A percentile compares a stretch with the other conserved stretches of the same genome.
Conservation (phyloP, 2,329 filamentous ascomycete species). For the Fusarium zealandicum region DNA sequence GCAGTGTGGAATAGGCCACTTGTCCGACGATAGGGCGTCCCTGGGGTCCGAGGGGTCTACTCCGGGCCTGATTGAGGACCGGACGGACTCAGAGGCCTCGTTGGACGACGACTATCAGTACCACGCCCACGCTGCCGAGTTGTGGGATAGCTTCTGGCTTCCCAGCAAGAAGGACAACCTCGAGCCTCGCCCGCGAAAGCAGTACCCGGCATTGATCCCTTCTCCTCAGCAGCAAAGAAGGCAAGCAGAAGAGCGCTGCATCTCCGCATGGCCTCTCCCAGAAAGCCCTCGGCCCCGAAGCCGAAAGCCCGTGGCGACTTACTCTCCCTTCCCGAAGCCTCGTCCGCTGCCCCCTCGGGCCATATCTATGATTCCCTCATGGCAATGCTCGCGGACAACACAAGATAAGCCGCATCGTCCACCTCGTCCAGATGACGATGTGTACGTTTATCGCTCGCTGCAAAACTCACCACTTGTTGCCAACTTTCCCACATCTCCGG, state of each 20-base stretch:
- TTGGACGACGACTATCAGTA: slow-evolving; percentile 60
- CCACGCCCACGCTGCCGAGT: slow-evolving; percentile 52
- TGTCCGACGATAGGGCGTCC: slow-evolving; percentile 50
- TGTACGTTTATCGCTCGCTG: slow-evolving; percentile 24
- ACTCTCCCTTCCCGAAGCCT: slow-evolving; percentile 54
- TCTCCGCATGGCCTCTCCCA: slow-evolving; percentile 41
- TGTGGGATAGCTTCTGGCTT: slow-evolving; percentile 62
- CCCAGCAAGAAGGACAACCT: slow-evolving; percentile 20
- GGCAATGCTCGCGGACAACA: slow-evolving; percentile 38
- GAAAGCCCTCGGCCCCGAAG: slow-evolving; percentile 29
- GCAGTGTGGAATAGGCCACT: slow-evolving; percentile 32
- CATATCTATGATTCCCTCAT: slow-evolving; percentile 37
- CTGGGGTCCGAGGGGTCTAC: slow-evolving; percentile 55
- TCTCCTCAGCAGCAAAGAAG: slow-evolving; percentile 38
- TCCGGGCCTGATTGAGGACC: slow-evolving; percentile 60
- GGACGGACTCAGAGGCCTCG: slow-evolving; percentile 59
- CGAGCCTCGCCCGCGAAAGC: slow-evolving; percentile 37
- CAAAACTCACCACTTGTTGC: slow-evolving; percentile 23
- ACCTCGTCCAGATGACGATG: slow-evolving; percentile 40
- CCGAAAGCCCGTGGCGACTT: slow-evolving; percentile 43
- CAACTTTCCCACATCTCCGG: slow-evolving; percentile 27
- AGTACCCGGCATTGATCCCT: slow-evolving; percentile 45
- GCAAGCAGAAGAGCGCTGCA: slow-evolving; percentile 37
- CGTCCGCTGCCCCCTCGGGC: slow-evolving; percentile 46
- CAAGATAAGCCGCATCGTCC: slow-evolving; percentile 41